Percentiles rank a stretch among this genome's conserved stretches.
These are phyloP conservation scores for Forsythia viridissima DNA, from an alignment of 257 asterid genomes.

Conservation along the genomic window DNA sequence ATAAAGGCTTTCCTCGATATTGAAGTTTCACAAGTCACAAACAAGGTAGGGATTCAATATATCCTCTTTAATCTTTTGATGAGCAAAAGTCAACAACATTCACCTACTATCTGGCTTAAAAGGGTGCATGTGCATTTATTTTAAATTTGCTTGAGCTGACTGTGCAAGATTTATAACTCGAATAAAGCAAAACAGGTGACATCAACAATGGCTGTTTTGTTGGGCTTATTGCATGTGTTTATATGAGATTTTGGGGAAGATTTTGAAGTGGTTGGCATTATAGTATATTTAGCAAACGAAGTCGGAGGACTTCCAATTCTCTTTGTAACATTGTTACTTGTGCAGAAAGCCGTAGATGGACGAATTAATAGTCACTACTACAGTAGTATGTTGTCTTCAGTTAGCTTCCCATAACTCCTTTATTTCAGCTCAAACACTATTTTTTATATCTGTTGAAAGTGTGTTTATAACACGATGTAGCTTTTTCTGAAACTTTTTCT, in stretches of 20 bases:
- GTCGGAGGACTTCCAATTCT: not conserved
- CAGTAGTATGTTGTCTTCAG: not conserved
- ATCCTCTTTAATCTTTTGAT: constrained; percentile 3
- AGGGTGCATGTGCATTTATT: not conserved
- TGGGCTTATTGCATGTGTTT: not conserved
- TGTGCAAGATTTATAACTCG: not conserved
- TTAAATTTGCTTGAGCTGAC: not conserved
- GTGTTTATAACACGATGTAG: not conserved
- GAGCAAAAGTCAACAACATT: not conserved
- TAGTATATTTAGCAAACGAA: not conserved
- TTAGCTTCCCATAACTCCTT: not conserved
- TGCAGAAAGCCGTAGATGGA: not conserved
- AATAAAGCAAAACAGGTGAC: not conserved
- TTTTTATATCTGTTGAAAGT: not conserved
- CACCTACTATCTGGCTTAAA: not conserved
- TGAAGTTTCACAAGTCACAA: constrained; percentile 41
- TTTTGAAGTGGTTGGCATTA: not conserved
- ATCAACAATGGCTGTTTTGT: not conserved
- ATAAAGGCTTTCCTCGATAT: constrained; percentile 39
- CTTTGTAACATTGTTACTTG: not conserved
- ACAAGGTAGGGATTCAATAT: constrained; percentile 41
- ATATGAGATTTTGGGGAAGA: not conserved
- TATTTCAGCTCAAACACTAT: not conserved
- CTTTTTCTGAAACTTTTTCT: not conserved
- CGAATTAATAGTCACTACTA: not conserved